Percentiles rank a stretch among this genome's conserved stretches.
These are phyloP conservation scores for Mediolabrus comicus DNA, from an alignment of 108 stramenopile species.

Conservation along the genomic window DNA sequence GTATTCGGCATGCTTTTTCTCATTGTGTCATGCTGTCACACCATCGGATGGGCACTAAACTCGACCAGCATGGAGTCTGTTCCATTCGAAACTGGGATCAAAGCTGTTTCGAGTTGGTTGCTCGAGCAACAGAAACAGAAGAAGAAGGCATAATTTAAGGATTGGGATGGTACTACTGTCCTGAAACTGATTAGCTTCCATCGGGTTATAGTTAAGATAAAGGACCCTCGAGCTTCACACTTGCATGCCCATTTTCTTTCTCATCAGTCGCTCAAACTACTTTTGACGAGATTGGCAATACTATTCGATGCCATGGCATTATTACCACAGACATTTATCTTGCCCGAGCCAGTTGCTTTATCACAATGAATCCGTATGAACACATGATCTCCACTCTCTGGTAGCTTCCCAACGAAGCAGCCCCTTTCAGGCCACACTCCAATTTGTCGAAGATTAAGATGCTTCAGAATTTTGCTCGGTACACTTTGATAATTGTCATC, in stretches of 20 bases:
- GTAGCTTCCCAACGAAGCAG: constrained; percentile 49
- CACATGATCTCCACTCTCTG: constrained; percentile 59
- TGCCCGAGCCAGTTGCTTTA: constrained; percentile 42
- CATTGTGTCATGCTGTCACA: constrained; percentile 34
- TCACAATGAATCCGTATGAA: constrained; percentile 54
- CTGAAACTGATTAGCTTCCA: no score
- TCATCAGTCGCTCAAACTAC: constrained; percentile 27
- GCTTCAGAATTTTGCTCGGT: constrained; percentile 24
- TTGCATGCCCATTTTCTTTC: no score
- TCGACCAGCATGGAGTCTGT: constrained; percentile 45
- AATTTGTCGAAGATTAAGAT: constrained; percentile 52
- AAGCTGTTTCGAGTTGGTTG: constrained; percentile 6
- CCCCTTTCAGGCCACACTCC: constrained; percentile 42
- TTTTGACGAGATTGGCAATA: constrained; percentile 58
- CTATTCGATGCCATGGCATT: constrained; percentile 71
- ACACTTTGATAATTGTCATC: constrained; percentile 15
- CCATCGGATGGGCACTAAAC: constrained; percentile 43
- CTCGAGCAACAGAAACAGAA: neutral
- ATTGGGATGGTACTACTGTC: no score
- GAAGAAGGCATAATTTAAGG: no score
- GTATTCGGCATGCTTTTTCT: constrained; percentile 13
- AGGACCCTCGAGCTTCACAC: no score
- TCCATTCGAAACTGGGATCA: constrained; percentile 57
- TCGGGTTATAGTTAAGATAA: no score
- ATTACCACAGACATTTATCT: constrained; percentile 71